Conservation (phyloP, 495 filamentous ascomycete genomes). For the Friedmanniomyces simplex region DNA sequence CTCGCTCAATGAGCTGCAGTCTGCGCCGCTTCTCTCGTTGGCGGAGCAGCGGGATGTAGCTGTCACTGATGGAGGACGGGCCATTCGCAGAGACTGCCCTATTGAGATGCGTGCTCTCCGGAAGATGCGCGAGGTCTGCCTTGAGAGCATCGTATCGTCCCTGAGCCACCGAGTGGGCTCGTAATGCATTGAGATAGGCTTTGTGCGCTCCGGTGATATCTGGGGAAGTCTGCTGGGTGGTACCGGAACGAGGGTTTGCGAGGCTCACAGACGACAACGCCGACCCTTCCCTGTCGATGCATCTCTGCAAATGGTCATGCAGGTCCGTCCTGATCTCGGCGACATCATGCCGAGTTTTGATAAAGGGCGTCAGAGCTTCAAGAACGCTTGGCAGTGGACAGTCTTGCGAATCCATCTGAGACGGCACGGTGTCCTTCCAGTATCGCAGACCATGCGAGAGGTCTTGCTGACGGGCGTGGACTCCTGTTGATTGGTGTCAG, state of each 20-base stretch:
- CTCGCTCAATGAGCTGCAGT: slow-evolving; percentile 12
- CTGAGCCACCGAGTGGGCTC: slow-evolving; percentile 18
- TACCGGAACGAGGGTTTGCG: slow-evolving; percentile 1
- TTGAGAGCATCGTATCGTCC: slow-evolving; percentile 20
- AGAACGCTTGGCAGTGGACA: slow-evolving; percentile 26
- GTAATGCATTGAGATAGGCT: slow-evolving; percentile 24
- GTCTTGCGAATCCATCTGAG: neutral
- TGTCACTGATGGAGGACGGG: neutral
- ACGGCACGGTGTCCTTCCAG: too few relatives aligned
- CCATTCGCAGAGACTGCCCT: too few relatives aligned
- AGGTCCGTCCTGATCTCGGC: slow-evolving; percentile 19
- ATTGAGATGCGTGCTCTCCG: neutral
- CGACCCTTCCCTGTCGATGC: neutral
- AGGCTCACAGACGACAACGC: slow-evolving; percentile 4
- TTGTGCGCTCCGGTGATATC: slow-evolving; percentile 12
- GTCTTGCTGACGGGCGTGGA: too few relatives aligned
- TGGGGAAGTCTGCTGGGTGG: neutral
- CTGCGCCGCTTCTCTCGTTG: slow-evolving; percentile 15
- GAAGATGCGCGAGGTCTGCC: slow-evolving; percentile 12
- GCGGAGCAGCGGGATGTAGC: slow-evolving; percentile 9
- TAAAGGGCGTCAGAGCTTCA: slow-evolving; percentile 20
- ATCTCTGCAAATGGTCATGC: slow-evolving; percentile 17
- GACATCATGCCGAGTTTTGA: slow-evolving; percentile 25
- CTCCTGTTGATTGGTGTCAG: too few relatives aligned
- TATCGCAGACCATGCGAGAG: too few relatives aligned